These are phyloP conservation scores for Cystobasidium slooffiae DNA, from an alignment of 1,284 basidiomycete species.

Conservation along the genomic window DNA sequence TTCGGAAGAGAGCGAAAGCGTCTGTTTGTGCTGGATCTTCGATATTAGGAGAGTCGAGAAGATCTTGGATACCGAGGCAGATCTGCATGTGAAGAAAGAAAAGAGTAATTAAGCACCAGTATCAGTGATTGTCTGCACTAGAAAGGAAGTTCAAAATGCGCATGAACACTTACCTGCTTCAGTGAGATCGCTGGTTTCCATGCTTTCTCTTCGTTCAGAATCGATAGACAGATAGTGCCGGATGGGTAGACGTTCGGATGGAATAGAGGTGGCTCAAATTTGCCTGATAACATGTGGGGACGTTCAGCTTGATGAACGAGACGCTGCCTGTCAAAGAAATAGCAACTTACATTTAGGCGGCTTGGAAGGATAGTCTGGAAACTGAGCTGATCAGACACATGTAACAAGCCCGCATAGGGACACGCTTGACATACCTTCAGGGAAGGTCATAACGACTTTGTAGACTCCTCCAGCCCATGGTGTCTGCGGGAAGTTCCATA, in stretches of 20 bases:
- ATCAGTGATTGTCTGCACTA: neutral
- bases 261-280: conserved; percentile 94
- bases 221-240: conserved; percentile 86
- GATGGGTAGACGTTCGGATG: conserved; percentile 99
- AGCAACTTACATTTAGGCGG: conserved; percentile 81
- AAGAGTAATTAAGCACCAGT: too few species aligned
- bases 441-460: conserved; percentile 91
- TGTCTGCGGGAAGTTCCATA: conserved; percentile 65
- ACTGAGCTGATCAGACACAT: neutral
- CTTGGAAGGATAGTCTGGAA: conserved; percentile 86
- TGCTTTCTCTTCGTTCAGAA: conserved; percentile 96
- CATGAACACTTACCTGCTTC: conserved; percentile 74
- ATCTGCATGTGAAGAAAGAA: conserved; percentile 65
- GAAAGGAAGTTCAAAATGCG: neutral
- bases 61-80: conserved; percentile 68
- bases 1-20: conserved; percentile 52
- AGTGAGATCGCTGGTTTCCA: conserved; percentile 99
- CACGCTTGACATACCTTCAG: conserved; percentile 71
- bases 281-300: conserved; percentile 65
- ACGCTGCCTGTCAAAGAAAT: neutral
- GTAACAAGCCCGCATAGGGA: conserved; percentile 24
- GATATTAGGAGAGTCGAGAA: conserved; percentile 51
- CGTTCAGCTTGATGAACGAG: neutral
- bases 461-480: conserved; percentile 95
- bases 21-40: conserved; percentile 54